Base-by-base conservation (phyloP, 2,329 filamentous ascomycete genomes). In the Cladophialophora carrionii region DNA sequence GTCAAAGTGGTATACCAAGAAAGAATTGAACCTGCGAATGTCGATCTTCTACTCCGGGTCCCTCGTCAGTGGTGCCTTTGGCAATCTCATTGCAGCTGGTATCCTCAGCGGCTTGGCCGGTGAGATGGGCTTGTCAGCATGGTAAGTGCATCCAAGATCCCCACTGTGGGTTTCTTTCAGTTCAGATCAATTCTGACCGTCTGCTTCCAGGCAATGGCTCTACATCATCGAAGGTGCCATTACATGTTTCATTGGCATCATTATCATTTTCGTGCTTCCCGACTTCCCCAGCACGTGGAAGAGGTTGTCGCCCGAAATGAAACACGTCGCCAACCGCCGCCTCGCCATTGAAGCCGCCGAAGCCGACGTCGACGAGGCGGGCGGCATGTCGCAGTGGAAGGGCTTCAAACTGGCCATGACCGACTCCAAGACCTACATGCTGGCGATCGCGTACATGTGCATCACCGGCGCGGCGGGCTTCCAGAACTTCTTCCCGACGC, bases 1-100 rank as follows among this genome's bases (percentile, higher is more conserved):
- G 78, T 3, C 22, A 87, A 85, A 0, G 86, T 88, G 70, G 83
- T 90, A 90, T 74, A 89, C 87, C 1, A 81, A 86, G 55, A 81
- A 83, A 57, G 84, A 87, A 75, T 71, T 87, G 66, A 81, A 82
- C 20, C 77, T 78, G 60, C 62, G 70, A 43, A 86, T 86, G 70
- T 84, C 84, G 60, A 80, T 87, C 37, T 75, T 87, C 29, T 87
- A 86, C 75, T 85, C 84, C 0, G 84, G 84, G 0, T 79, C 88
- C 1, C 73, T 84, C 22, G 76, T 85, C 32, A 80, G 79, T 60
- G 81, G 76, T 54, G 83, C 83, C 1, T 85, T 85, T 69, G 82
- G 82, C 10, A 82, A 80, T 22, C 76, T 85, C n/a, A 83, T 86
- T 56, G 83, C 81, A 12, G 83, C 83, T 3, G 71, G 81, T 3